Evolutionary conservation across 2,329 filamentous ascomycete species (phyloP).

Genomic region (Ceratocystis diversiconidia): DNA sequence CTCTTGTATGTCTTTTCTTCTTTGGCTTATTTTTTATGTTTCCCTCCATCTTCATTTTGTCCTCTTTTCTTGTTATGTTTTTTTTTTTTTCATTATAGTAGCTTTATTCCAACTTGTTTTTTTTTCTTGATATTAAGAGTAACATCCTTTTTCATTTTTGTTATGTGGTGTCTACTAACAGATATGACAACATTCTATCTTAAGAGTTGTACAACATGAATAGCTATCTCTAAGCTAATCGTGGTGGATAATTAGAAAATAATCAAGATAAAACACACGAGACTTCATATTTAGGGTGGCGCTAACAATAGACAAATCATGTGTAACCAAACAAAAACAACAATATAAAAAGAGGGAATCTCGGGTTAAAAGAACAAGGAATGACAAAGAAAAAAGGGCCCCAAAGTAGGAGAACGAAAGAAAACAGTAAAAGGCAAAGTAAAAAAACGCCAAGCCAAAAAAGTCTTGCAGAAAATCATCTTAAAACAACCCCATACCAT

Average conservation of each 20-base stretch:
- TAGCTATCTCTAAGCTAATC: not conserved
- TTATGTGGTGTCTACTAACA: not conserved
- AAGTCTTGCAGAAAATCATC: not conserved
- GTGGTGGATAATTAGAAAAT: not conserved
- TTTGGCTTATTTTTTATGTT: no score
- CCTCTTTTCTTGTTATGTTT: not conserved
- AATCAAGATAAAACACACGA: conserved; percentile 9
- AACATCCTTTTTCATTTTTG: not conserved
- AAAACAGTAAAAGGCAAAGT: not conserved
- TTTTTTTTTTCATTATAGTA: not conserved
- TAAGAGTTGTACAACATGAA: not conserved
- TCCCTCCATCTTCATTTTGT: not conserved
- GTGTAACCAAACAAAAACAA: not conserved
- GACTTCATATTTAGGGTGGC: conserved; percentile 1
- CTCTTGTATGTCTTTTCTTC: not conserved
- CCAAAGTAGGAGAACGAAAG: conserved; percentile 13
- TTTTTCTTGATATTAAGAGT: not conserved
- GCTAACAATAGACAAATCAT: not conserved
- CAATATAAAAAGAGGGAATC: not conserved
- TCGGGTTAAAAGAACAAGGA: not conserved
- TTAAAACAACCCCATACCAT: conserved; percentile 4
- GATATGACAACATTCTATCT: not conserved
- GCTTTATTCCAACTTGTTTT: not conserved
- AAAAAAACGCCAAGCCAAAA: not conserved
- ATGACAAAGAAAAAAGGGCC: not conserved